These are phyloP conservation scores for Exserohilum turcica DNA, from an alignment of 2,329 filamentous ascomycete species.

Conservation along the genomic window DNA sequence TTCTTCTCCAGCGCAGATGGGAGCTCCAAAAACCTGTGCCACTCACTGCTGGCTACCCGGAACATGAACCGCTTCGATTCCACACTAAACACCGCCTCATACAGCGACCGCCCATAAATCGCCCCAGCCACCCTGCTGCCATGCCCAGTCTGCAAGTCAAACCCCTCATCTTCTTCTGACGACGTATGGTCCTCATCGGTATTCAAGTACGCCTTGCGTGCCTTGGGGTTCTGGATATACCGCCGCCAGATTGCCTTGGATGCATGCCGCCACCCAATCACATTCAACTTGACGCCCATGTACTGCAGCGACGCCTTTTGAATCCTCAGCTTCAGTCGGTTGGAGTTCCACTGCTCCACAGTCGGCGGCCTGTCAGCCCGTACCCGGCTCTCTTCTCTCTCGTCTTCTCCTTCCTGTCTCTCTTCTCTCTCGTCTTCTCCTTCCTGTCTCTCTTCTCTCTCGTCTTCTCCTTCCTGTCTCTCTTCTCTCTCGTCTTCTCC, in stretches of 20 bases:
- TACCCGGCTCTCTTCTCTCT: slow-evolving; percentile 17
- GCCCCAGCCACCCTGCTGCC: neutral
- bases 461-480: no score
- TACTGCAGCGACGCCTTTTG: no score
- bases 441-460: no score
- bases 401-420: no score
- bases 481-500: no score
- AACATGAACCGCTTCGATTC: slow-evolving; percentile 17
- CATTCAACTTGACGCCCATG: no score
- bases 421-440: no score
- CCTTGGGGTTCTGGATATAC: neutral
- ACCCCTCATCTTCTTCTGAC: neutral
- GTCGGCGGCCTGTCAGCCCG: neutral
- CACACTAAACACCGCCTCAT: neutral
- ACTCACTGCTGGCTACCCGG: slow-evolving; percentile 18
- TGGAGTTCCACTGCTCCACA: slow-evolving; percentile 4
- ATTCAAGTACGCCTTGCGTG: neutral
- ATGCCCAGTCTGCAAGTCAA: neutral
- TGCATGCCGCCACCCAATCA: neutral
- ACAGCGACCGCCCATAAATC: neutral
- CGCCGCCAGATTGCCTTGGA: neutral
- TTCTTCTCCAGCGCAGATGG: neutral
- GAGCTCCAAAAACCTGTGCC: slow-evolving; percentile 25
- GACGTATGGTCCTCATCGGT: neutral
- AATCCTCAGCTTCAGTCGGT: neutral